Evolutionary conservation across 768 basidiomycete genomes (phyloP), one percentile per base, ranked within the genome.

Genomic region (Leccinum incarnatum): DNA sequence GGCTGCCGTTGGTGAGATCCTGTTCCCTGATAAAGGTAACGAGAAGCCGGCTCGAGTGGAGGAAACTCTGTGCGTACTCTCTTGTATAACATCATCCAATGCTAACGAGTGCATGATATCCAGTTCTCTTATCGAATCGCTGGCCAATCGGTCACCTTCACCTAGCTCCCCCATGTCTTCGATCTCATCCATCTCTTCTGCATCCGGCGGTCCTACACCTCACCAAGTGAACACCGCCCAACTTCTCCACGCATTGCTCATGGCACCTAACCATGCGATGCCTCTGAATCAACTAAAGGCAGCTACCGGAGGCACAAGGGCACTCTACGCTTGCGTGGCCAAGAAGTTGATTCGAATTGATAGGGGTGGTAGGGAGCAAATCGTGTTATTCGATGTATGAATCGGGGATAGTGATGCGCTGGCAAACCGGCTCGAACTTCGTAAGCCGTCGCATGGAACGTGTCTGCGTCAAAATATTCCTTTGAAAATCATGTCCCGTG

Each of bases 291-390:
- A 78, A 64, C 75, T 87, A 15, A 91, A 90, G 70, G 82, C 82
- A 52, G 68, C 78, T 21, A 72, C 92, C 21, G 79, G 81, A 37
- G 76, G 83, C 11, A 86, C 83, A 9, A 77, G 87, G 45, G 82
- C 88, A 15, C 70, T 92, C 12, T 93, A 90, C 65, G 84, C 79
- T 2, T 91, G 90, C 67, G 88, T 92, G n/a, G 91, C 88, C 15
- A 93, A 92, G 74, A 78, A 88, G 60, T 73, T 93, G 53, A 69
- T 93, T 59, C 88, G 83, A 72, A 90, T 92, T 62, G 90, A 92
- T 53, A 78, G 91, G 46, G 83, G 88, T 19, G 81, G 84, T 5
- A 81, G 89, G 34, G 89, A 89, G 68, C 90, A 93, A 68, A 77
- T 85, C 7, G 88, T 92, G 25, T 82, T 81, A 61, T 93, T 91